phyloP scores from a whole-genome alignment of 306 rosid genomes.

The Vigna unguiculata region DNA sequence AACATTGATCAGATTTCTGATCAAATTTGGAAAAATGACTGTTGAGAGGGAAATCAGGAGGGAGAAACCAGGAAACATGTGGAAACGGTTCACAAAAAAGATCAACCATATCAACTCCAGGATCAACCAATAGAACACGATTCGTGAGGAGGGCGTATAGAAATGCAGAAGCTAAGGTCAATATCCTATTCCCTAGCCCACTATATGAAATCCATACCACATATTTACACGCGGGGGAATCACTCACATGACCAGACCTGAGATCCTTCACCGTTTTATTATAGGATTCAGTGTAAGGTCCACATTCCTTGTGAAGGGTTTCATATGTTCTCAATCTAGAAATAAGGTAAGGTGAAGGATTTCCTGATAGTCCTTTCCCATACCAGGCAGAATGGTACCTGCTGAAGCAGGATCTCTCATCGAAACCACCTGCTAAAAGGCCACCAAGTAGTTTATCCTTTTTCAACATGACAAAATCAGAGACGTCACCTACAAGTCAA shows the following conservation, averaged over 20 bases:
- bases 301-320: constrained; percentile 68
- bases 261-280: constrained; percentile 60
- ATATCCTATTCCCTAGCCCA: constrained; percentile 78
- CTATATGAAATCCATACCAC: constrained; percentile 77
- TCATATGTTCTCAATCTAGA: constrained; percentile 72
- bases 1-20: constrained; percentile 59
- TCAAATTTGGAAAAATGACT: constrained; percentile 49
- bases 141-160: constrained; percentile 74
- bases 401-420: constrained; percentile 65
- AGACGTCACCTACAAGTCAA: constrained; percentile 37
- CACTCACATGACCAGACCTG: constrained; percentile 49
- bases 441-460: constrained; percentile 63
- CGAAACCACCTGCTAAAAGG: constrained; percentile 63
- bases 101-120: constrained; percentile 71
- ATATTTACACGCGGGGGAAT: constrained; percentile 58
- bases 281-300: constrained; percentile 69
- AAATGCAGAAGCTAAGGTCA: constrained; percentile 72
- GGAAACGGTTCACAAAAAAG: constrained; percentile 81
- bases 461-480: constrained; percentile 34
- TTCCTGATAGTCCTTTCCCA: constrained; percentile 48
- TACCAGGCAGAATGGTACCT: constrained; percentile 57
- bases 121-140: constrained; percentile 76
- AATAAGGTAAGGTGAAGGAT: constrained; percentile 65
- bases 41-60: constrained; percentile 63
- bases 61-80: constrained; percentile 72